Conservation (phyloP, 345 rosid genomes). For the Hypericum perforatum region DNA sequence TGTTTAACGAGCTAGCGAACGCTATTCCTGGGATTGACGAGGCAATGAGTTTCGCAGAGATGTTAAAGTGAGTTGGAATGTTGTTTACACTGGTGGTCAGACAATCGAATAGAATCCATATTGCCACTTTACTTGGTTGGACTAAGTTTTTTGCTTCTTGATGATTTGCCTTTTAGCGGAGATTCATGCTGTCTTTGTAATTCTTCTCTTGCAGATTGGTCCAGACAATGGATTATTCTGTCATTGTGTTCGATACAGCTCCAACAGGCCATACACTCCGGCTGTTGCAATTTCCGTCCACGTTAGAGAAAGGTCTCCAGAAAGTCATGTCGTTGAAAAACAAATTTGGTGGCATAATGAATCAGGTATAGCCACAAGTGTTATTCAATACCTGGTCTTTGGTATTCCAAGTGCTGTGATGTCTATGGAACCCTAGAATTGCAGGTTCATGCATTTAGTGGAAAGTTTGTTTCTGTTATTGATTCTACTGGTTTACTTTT, state of each 20-base stretch:
- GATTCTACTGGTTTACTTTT: no score
- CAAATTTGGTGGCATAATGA: conserved; percentile 86
- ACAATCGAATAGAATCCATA: no score
- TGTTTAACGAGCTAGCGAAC: no score
- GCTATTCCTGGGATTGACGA: no score
- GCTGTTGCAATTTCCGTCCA: conserved; percentile 83
- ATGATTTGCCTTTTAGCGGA: background rate
- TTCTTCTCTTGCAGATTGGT: conserved; percentile 58
- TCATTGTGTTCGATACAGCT: conserved; percentile 93
- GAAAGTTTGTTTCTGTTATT: no score
- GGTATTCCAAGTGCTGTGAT: no score
- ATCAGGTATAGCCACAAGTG: conserved; percentile 43
- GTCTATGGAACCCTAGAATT: no score
- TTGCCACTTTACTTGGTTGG: no score
- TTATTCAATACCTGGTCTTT: background rate
- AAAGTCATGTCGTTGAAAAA: conserved; percentile 86
- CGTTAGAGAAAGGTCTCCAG: conserved; percentile 87
- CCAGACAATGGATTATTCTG: conserved; percentile 96
- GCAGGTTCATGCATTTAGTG: no score
- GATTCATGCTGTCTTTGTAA: background rate
- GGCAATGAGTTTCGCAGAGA: no score
- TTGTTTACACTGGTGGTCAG: no score
- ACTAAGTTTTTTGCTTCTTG: background rate
- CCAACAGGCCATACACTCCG: conserved; percentile 99
- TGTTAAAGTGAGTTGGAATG: conserved; percentile 29